Conservation (phyloP, 306 rosid genomes). For the Cicer arietinum region DNA sequence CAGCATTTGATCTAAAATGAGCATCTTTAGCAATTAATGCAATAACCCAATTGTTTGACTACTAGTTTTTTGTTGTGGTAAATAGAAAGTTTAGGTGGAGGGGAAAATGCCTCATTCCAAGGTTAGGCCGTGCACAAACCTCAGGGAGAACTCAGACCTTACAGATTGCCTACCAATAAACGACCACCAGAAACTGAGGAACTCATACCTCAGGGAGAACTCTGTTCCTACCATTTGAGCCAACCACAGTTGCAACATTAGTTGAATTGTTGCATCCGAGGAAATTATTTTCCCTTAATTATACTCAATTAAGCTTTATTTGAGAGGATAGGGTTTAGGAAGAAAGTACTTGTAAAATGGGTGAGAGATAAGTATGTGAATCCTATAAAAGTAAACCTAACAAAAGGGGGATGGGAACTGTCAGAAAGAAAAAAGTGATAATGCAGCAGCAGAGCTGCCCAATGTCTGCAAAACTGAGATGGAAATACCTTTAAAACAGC, state of each 20-base stretch:
- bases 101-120: slow-evolving; percentile 14
- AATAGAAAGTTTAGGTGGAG: slow-evolving; percentile 13
- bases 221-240: slow-evolving; percentile 18
- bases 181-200: background rate
- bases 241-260: slow-evolving; percentile 7
- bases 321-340: background rate
- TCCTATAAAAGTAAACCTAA: slow-evolving; percentile 7
- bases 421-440: slow-evolving; percentile 18
- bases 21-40: slow-evolving; percentile 15
- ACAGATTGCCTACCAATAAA: slow-evolving; percentile 14
- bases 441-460: slow-evolving; percentile 19
- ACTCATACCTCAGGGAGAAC: too few relatives aligned
- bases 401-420: background rate
- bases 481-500: slow-evolving; percentile 23
- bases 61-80: background rate
- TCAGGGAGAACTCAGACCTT: background rate
- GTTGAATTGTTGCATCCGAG: slow-evolving; percentile 10
- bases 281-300: slow-evolving; percentile 20
- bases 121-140: slow-evolving; percentile 12
- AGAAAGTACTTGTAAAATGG: background rate
- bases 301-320: slow-evolving; percentile 19
- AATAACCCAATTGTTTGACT: slow-evolving; percentile 10
- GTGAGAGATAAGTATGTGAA: slow-evolving; percentile 5
- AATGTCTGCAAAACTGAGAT: slow-evolving; percentile 30
- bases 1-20: slow-evolving; percentile 30